phyloP scores from a whole-genome alignment of 2,329 filamentous ascomycete species.

The Nigrospora sphaerica region DNA sequence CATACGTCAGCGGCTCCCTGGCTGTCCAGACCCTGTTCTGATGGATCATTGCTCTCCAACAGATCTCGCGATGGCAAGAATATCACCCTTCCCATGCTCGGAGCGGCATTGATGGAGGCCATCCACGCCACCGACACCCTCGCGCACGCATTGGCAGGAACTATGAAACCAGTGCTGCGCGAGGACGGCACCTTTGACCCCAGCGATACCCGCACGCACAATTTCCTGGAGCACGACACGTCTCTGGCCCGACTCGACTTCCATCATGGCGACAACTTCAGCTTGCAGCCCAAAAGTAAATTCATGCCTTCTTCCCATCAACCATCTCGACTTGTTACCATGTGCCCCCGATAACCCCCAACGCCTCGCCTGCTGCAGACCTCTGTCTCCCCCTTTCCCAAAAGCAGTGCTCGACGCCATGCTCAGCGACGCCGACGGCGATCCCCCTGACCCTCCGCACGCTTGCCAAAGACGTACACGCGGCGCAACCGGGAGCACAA shows the following conservation, averaged over 20 bases:
- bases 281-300: constrained; percentile 16
- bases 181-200: constrained; percentile 23
- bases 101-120: constrained; percentile 17
- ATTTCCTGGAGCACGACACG: constrained; percentile 25
- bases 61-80: constrained; percentile 24
- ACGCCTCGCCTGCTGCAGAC: not conserved
- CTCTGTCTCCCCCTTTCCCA: not conserved
- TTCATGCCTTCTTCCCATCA: not conserved
- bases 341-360: no score
- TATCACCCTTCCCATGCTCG: constrained; percentile 19
- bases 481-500: constrained; percentile 18
- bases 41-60: not conserved
- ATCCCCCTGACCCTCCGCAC: constrained; percentile 18
- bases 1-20: not conserved
- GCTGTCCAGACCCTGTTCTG: not conserved
- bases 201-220: constrained; percentile 20
- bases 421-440: constrained; percentile 20
- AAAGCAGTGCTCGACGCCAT: constrained; percentile 19
- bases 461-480: constrained; percentile 19
- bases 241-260: constrained; percentile 24
- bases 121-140: constrained; percentile 14
- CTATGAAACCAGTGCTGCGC: constrained; percentile 9
- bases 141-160: constrained; percentile 15
- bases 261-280: constrained; percentile 24
- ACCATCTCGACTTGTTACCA: not conserved